phyloP scores from a whole-genome alignment of 345 rosid genomes.

The Brassica juncea region DNA sequence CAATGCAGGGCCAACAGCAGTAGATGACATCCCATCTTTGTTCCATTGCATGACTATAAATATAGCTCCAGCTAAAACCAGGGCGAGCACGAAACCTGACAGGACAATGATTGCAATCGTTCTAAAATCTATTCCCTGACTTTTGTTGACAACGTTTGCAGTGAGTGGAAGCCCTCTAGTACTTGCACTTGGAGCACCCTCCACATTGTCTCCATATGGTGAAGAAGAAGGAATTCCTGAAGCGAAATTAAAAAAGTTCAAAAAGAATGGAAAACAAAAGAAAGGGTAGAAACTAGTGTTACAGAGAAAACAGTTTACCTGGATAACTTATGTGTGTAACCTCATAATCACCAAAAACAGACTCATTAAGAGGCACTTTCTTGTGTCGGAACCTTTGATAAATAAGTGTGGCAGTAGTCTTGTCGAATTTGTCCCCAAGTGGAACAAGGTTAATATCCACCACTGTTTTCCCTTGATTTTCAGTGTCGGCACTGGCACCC shows the following conservation, averaged over 20 bases:
- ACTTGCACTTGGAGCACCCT: constrained; percentile 69
- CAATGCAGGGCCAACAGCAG: constrained; percentile 79
- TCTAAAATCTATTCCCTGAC: constrained; percentile 67
- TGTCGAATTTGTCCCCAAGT: constrained; percentile 96
- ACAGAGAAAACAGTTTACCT: constrained; percentile 52
- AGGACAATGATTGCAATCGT: constrained; percentile 70
- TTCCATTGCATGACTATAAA: constrained; percentile 72
- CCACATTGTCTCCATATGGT: constrained; percentile 55
- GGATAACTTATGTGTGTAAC: constrained; percentile 75
- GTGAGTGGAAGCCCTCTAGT: constrained; percentile 69
- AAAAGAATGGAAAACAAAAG: constrained; percentile 20
- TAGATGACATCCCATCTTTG: constrained; percentile 77
- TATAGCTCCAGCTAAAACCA: constrained; percentile 74
- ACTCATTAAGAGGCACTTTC: constrained; percentile 69
- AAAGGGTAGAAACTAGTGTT: constrained; percentile 20
- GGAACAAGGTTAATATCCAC: constrained; percentile 96
- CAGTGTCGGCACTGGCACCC: constrained; percentile 96
- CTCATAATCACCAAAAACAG: constrained; percentile 85
- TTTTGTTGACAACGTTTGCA: constrained; percentile 63
- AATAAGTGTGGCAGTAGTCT: constrained; percentile 83
- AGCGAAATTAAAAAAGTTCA: constrained; percentile 22
- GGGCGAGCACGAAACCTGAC: constrained; percentile 74
- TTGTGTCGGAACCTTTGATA: constrained; percentile 75
- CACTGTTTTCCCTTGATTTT: constrained; percentile 80
- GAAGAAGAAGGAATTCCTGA: constrained; percentile 89